Conservation (phyloP, 2,329 filamentous ascomycete species). For the Parastagonospora nodorum region DNA sequence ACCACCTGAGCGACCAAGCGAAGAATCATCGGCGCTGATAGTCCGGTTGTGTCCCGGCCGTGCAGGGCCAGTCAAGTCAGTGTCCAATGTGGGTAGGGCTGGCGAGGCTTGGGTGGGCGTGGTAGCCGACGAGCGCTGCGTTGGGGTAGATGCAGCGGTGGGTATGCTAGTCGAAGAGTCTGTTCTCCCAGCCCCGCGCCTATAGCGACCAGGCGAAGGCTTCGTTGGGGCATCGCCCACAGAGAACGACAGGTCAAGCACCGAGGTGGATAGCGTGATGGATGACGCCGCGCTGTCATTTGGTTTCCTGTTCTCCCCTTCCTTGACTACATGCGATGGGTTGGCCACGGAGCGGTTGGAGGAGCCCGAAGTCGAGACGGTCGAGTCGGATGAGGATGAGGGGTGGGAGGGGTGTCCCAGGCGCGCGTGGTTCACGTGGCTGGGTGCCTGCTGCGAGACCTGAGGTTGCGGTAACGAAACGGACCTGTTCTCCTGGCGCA, state of each 20-base stretch:
- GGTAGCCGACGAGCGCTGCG: constrained; percentile 38
- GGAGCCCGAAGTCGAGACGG: constrained; percentile 55
- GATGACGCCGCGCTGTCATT: constrained; percentile 50
- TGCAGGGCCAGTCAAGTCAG: constrained; percentile 20
- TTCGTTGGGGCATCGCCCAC: constrained; percentile 65
- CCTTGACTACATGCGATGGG: constrained; percentile 50
- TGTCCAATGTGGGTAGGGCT: constrained; percentile 60
- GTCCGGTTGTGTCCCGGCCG: constrained; percentile 60
- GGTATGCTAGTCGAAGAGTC: constrained; percentile 48
- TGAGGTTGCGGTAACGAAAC: constrained; percentile 58
- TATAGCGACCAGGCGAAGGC: constrained; percentile 80
- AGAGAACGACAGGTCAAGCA: constrained; percentile 61
- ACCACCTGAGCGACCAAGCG: constrained; percentile 61
- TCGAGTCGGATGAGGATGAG: constrained; percentile 50
- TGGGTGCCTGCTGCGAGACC: constrained; percentile 35
- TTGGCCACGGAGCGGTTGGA: constrained; percentile 53
- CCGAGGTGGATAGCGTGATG: constrained; percentile 56
- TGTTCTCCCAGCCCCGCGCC: constrained; percentile 67
- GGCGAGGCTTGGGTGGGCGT: constrained; percentile 58
- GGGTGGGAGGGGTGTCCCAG: constrained; percentile 45
- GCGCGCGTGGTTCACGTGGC: constrained; percentile 28
- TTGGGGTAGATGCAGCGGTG: constrained; percentile 31
- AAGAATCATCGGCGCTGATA: constrained; percentile 72
- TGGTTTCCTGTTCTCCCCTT: constrained; percentile 52
- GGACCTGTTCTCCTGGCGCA: constrained; percentile 62